Conservation (phyloP, 331 rosid genomes). For the Prunus yedoensis region DNA sequence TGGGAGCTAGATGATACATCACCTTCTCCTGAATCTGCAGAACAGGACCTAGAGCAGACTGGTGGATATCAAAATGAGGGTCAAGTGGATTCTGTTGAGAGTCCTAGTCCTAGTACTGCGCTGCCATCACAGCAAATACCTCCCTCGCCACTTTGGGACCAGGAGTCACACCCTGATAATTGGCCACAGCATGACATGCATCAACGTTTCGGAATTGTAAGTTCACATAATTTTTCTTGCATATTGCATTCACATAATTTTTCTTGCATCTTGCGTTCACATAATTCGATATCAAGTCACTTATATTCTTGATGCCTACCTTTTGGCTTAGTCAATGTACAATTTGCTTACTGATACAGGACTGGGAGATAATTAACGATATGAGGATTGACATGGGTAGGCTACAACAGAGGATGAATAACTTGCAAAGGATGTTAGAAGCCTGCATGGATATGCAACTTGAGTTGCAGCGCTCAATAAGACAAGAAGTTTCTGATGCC, state of each 20-base stretch:
- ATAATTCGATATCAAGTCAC: neutral
- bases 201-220: constrained; percentile 74
- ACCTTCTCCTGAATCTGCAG: constrained; percentile 53
- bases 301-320: neutral
- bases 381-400: constrained; percentile 97
- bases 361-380: constrained; percentile 84
- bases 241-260: no score
- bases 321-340: constrained; percentile 4
- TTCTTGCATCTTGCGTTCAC: neutral
- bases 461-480: constrained; percentile 93
- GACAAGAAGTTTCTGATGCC: constrained; percentile 97
- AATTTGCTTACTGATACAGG: constrained; percentile 46
- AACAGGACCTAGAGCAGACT: constrained; percentile 56
- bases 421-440: constrained; percentile 88
- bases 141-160: constrained; percentile 71
- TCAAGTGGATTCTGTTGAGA: constrained; percentile 44
- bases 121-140: constrained; percentile 57
- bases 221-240: constrained; percentile 30
- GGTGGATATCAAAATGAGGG: constrained; percentile 43
- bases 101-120: constrained; percentile 41
- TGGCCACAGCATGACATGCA: constrained; percentile 71
- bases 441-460: constrained; percentile 99
- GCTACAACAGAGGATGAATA: constrained; percentile 93
- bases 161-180: constrained; percentile 53
- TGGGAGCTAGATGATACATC: constrained; percentile 73